phyloP scores from a whole-genome alignment of 371 early-diverging fungal genomes.

The Mortierella sp. region DNA sequence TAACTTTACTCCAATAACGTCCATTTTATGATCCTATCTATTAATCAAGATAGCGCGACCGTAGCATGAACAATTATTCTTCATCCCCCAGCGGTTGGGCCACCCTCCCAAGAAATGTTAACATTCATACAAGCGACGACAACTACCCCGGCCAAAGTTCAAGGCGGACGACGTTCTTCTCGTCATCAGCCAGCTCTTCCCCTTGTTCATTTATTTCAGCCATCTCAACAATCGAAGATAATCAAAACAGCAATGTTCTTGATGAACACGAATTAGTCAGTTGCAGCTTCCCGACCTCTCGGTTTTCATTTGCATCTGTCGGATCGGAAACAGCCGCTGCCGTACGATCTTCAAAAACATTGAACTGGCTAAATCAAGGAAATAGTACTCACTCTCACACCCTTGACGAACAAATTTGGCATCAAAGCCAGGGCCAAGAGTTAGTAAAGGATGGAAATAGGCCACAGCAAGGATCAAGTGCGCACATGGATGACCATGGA shows the following conservation, averaged over 20 bases:
- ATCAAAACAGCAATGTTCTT: background rate
- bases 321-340: background rate
- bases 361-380: slow-evolving; percentile 4
- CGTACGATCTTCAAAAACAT: slow-evolving; percentile 1
- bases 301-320: background rate
- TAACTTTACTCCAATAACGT: background rate
- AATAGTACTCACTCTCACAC: background rate
- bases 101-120: slow-evolving; percentile 4
- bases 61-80: background rate
- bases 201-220: slow-evolving; percentile 48
- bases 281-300: slow-evolving; percentile 23
- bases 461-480: slow-evolving; percentile 9
- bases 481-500: background rate
- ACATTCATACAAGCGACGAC: background rate
- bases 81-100: slow-evolving; percentile 7
- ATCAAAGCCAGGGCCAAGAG: slow-evolving; percentile 10
- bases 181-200: slow-evolving; percentile 30
- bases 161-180: slow-evolving; percentile 12
- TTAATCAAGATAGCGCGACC: background rate
- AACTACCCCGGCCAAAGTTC: background rate
- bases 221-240: slow-evolving; percentile 19
- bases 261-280: slow-evolving; percentile 42
- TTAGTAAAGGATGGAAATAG: slow-evolving; percentile 13
- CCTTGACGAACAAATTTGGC: background rate
- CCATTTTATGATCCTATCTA: background rate